These are phyloP conservation scores for Alternaria gansuensis DNA, from an alignment of 2,329 filamentous ascomycete species.

Conservation along the genomic window DNA sequence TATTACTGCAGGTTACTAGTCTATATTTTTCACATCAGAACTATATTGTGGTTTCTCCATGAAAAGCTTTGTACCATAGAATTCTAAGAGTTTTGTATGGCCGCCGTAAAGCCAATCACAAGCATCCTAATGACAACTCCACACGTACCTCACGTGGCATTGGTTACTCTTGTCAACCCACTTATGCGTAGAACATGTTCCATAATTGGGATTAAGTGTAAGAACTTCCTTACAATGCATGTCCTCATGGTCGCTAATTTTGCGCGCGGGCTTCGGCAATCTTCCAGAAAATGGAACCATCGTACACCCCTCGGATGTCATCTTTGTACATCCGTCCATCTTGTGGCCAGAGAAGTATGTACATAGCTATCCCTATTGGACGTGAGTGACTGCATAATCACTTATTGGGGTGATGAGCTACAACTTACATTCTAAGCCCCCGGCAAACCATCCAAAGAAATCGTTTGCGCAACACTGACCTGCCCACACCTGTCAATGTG, in stretches of 20 bases:
- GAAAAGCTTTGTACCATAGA: background rate
- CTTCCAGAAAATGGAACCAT: conserved; percentile 40
- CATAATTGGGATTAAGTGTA: background rate
- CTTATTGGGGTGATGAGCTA: background rate
- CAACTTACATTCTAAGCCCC: conserved; percentile 29
- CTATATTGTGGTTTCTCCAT: background rate
- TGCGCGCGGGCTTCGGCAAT: conserved; percentile 19
- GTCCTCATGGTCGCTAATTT: background rate
- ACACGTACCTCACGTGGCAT: background rate
- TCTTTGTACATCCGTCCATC: conserved; percentile 26
- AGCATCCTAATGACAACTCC: background rate
- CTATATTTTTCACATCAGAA: background rate
- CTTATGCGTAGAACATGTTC: background rate
- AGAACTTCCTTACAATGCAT: background rate
- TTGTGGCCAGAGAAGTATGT: conserved; percentile 31
- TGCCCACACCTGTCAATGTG: conserved; percentile 13
- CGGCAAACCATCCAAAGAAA: conserved; percentile 33
- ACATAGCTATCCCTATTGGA: conserved; percentile 28
- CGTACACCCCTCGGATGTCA: conserved; percentile 28
- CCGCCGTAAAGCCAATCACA: background rate
- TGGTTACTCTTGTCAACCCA: background rate
- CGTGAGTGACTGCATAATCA: conserved; percentile 10
- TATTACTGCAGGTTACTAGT: conserved; percentile 1
- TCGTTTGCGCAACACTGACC: conserved; percentile 31
- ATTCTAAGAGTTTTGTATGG: background rate